Base-by-base conservation (phyloP, 306 rosid species). In the Prunus dulcis region DNA sequence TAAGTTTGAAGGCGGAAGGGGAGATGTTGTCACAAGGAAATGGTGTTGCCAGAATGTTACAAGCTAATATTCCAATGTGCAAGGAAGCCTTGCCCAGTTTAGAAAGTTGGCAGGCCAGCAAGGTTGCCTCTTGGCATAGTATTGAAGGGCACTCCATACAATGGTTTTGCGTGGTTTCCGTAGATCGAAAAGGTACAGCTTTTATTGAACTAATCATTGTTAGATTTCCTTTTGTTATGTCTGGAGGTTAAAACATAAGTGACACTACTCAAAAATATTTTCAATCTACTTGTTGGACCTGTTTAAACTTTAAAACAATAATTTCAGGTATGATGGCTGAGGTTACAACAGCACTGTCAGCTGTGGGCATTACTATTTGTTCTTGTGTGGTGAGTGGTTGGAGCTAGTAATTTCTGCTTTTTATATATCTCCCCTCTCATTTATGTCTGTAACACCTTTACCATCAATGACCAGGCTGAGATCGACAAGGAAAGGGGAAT, bases 241-340 rank as follows among this genome's bases (percentile, higher is more conserved):
- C 50, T 17, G 14, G 10, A 17, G 28, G 17, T 82, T 76, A 32
- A 52, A 63, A 45, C 43, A 63, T 55, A 9, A 43, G 69, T 63
- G 63, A 49, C 45, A 5, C 22, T 62, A 6, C 45, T 9, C 6
- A 27, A 62, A 14, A 62, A 17, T 28, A 45, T 62, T 62, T 15
- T 62, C 67, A 28, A 14, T 28, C 22, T 62, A 28, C 45, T 15
- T 25, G 5, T 25, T 43, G 52, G 64, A 46, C 77, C 68, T 17
- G 3, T 50, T 43, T 64, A 34, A 34, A 32, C 50, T 64, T 56
- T 57, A 55, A 66, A 72, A 74, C 57, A 62, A 77, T 76, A 30
- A 66, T 90, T 82, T 81, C 90, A 96, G 99, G 99, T 84, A 91
- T 96, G 88, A 87, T 96, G 90, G 97, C 88, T 57, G 96, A 96